These are phyloP conservation scores for Epichloe uncinata DNA, from an alignment of 2,329 filamentous ascomycete genomes.

Conservation along the genomic window DNA sequence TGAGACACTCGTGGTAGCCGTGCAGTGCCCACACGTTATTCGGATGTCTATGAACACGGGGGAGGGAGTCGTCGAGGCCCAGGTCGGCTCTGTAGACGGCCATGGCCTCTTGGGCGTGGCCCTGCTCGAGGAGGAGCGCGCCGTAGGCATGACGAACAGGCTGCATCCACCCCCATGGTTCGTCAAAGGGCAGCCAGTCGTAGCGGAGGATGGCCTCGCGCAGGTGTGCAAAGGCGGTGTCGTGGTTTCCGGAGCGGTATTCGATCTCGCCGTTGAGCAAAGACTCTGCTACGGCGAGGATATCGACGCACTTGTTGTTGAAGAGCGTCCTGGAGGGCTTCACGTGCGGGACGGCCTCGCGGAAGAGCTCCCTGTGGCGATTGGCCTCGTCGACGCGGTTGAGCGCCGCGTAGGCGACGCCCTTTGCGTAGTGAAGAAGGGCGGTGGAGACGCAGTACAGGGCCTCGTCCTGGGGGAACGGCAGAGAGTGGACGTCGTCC, in stretches of 20 bases:
- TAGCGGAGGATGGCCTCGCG: constrained; percentile 44
- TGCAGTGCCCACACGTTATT: constrained; percentile 67
- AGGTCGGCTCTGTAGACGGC: constrained; percentile 48
- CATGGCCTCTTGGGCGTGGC: constrained; percentile 39
- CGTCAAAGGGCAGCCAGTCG: constrained; percentile 53
- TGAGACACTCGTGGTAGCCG: constrained; percentile 57
- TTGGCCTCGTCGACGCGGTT: constrained; percentile 42
- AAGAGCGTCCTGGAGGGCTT: constrained; percentile 41
- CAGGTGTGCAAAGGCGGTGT: constrained; percentile 45
- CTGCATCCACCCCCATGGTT: constrained; percentile 74
- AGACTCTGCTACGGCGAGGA: constrained; percentile 47
- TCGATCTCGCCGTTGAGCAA: constrained; percentile 65
- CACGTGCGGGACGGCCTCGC: constrained; percentile 35
- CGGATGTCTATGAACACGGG: constrained; percentile 48
- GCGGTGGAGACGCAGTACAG: constrained; percentile 60
- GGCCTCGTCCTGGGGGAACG: constrained; percentile 40
- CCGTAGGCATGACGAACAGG: constrained; percentile 58
- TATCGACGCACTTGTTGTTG: constrained; percentile 32
- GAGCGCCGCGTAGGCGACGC: constrained; percentile 49
- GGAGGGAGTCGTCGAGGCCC: constrained; percentile 47
- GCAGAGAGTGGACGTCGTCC: constrained; percentile 47
- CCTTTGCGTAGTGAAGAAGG: constrained; percentile 54
- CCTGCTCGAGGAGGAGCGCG: constrained; percentile 55
- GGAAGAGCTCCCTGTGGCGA: constrained; percentile 36
- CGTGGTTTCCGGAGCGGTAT: constrained; percentile 48